Evolutionary conservation across 768 basidiomycete species (phyloP).

Genomic region (Suillus brevipes): DNA sequence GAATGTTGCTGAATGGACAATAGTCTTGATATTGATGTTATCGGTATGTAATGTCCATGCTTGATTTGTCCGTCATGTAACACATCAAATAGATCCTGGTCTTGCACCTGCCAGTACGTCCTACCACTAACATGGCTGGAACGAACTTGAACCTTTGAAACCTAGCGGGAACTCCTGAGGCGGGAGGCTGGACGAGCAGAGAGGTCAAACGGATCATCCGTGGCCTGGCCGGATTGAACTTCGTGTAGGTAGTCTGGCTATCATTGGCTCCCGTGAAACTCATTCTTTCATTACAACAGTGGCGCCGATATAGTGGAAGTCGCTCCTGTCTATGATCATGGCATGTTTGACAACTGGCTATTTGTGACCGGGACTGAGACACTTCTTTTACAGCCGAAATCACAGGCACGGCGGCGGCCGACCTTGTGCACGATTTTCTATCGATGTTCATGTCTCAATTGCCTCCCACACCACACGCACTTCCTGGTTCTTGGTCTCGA

Average conservation of each 20-base stretch:
- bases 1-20: neutral
- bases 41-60: slow-evolving; percentile 44
- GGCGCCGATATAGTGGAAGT: slow-evolving; percentile 78
- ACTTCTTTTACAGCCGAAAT: slow-evolving; percentile 34
- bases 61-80: neutral
- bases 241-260: slow-evolving; percentile 54
- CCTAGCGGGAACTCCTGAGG: slow-evolving; percentile 79
- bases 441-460: slow-evolving; percentile 36
- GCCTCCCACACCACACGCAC: slow-evolving; percentile 22
- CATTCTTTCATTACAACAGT: slow-evolving; percentile 31
- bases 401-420: slow-evolving; percentile 45
- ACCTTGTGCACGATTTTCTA: slow-evolving; percentile 47
- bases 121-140: neutral
- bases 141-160: neutral
- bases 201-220: slow-evolving; percentile 81
- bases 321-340: slow-evolving; percentile 70
- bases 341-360: slow-evolving; percentile 29
- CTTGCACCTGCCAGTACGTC: slow-evolving; percentile 75
- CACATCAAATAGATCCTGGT: slow-evolving; percentile 55
- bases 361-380: neutral
- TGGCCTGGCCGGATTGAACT: slow-evolving; percentile 75
- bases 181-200: slow-evolving; percentile 82
- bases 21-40: slow-evolving; percentile 81
- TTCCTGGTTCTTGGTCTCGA: slow-evolving; percentile 13
- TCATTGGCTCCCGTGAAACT: neutral